A percentile compares a stretch with the other conserved stretches of the same genome.
These are phyloP conservation scores for Ilex asprella DNA, from an alignment of 257 asterid species.

Conservation along the genomic window DNA sequence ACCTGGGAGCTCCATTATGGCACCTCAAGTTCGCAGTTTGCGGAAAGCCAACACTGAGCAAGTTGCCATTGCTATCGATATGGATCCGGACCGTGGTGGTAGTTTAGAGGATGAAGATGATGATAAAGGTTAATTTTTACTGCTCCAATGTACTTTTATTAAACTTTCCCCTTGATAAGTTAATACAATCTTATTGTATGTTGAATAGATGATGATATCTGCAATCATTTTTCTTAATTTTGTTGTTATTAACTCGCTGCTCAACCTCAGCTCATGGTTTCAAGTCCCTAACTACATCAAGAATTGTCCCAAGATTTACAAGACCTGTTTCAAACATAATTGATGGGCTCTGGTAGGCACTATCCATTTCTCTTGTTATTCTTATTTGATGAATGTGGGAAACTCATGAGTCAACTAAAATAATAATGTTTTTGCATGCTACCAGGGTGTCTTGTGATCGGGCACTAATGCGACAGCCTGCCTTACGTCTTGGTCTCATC, in stretches of 20 bases:
- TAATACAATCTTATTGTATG: too few species aligned
- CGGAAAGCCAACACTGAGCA: slow-evolving; percentile 84
- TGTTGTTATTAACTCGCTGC: slow-evolving; percentile 8
- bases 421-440: slow-evolving; percentile 17
- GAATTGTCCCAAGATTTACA: slow-evolving; percentile 80
- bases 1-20: slow-evolving; percentile 36
- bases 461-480: slow-evolving; percentile 92
- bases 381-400: not conserved
- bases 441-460: slow-evolving; percentile 95
- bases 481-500: slow-evolving; percentile 81
- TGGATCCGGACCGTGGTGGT: slow-evolving; percentile 43
- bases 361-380: slow-evolving; percentile 1
- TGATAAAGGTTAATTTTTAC: slow-evolving; percentile 62
- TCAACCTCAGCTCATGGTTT: slow-evolving; percentile 88
- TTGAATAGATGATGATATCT: too few species aligned
- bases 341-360: slow-evolving; percentile 82
- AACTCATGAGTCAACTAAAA: slow-evolving; percentile 2
- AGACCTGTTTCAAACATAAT: slow-evolving; percentile 82
- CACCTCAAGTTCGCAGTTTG: slow-evolving; percentile 88
- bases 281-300: slow-evolving; percentile 93
- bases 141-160: not conserved
- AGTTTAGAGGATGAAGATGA: slow-evolving; percentile 75
- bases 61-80: slow-evolving; percentile 84
- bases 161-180: too few species aligned
- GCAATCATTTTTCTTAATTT: not conserved